Evolutionary conservation across 306 rosid genomes (phyloP).

Genomic region (Lathyrus tuberosus): DNA sequence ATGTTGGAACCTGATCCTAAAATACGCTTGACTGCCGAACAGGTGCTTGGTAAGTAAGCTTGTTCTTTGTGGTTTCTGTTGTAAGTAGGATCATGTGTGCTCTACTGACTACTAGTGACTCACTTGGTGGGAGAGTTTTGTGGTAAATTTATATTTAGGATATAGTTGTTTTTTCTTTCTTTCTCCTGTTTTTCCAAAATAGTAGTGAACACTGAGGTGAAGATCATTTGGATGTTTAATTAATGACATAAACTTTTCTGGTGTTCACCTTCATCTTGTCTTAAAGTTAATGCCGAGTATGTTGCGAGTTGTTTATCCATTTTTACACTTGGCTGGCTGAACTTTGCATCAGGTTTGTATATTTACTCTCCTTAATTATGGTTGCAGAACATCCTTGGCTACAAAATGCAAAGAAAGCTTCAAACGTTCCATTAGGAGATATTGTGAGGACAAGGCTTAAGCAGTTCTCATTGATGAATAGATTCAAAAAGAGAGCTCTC

Average conservation of each 20-base stretch:
- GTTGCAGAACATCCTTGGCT: constrained; percentile 94
- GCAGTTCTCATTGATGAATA: constrained; percentile 97
- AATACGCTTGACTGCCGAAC: constrained; percentile 91
- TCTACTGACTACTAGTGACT: constrained; percentile 10
- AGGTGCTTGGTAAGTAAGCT: constrained; percentile 88
- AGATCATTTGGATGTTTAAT: not conserved
- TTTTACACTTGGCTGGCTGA: constrained; percentile 9
- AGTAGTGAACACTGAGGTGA: not conserved
- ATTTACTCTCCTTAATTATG: constrained; percentile 32
- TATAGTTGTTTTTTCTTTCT: not conserved
- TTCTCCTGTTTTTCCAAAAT: not conserved
- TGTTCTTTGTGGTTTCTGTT: constrained; percentile 22
- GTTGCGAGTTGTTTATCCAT: too few species aligned
- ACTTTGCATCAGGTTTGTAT: constrained; percentile 23
- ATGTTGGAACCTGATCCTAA: constrained; percentile 90
- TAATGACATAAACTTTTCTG: not conserved
- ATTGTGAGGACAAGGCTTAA: constrained; percentile 93
- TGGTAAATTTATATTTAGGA: not conserved
- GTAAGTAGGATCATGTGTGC: constrained; percentile 1
- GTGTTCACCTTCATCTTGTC: constrained; percentile 17
- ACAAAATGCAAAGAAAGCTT: constrained; percentile 92
- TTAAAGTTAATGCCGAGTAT: too few species aligned
- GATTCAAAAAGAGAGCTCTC: constrained; percentile 96
- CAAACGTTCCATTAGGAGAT: constrained; percentile 95
- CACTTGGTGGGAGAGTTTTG: constrained; percentile 6